Base-by-base conservation (phyloP, 2,329 filamentous ascomycete genomes). In the Phaeoacremonium minimum region DNA sequence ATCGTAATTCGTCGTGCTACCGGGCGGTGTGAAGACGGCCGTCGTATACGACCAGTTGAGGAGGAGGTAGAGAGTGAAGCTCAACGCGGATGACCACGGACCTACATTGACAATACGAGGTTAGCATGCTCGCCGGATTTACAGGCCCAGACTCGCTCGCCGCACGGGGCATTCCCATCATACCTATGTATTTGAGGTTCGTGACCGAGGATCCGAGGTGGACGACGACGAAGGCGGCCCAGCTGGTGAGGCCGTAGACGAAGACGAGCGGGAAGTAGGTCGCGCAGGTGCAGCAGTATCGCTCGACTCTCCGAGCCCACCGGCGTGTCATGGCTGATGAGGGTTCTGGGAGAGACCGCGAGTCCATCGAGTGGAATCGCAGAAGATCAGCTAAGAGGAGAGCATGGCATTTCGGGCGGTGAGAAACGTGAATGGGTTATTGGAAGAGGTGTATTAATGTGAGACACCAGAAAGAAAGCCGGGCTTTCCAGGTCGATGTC, bases 21-120 rank as follows among this genome's bases (percentile, higher is more conserved):
- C 93, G 6, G 93, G 91, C 46, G 85, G 79, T 16, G 88, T 95
- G 65, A 97, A 96, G 45, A 97, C 91, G 52, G 93, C 93, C 30
- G 83, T 82, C 1, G 87, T 93, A 66, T 98, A 98, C 51, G 78
- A 91, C 74, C 83, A 85, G 60, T 93, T 91, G 44, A 94, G 79
- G 52, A 95, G 69, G 37, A 77, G 47, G 53, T 90, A 97, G 43
- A 97, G 73, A 20, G 75, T 41, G 44, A 91, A 58, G 32, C 83
- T 88, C 36, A 87, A 56, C 28, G 74, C 55, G 8, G 85, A 86
- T 3, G 73, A 67, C 5, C 61, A 59, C 9, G 60, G 66, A 32
- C 77, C 80, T 82, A 43, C 32, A 28, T 15, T 45, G 42, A 28
- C 22, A 13, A 16, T 6, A n/a, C n/a, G n/a, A n/a, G n/a, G n/a